These are phyloP conservation scores for Simplicillium sp. DNA, from an alignment of 2,329 filamentous ascomycete genomes.

Conservation along the genomic window DNA sequence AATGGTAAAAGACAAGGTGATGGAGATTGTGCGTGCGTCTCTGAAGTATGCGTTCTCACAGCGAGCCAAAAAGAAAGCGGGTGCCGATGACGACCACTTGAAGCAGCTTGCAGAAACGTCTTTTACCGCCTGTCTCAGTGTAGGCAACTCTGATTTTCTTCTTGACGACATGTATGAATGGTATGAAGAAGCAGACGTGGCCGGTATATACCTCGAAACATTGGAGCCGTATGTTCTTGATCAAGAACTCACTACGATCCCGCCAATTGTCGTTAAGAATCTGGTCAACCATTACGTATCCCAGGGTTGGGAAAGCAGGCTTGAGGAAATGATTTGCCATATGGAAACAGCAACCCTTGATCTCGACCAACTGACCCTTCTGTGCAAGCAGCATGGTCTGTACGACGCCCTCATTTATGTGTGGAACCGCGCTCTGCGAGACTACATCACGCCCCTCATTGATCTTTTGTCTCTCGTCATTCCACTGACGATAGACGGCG, in stretches of 20 bases:
- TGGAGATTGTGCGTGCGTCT: slow-evolving; percentile 90
- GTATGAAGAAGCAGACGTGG: slow-evolving; percentile 68
- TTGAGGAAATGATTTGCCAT: slow-evolving; percentile 92
- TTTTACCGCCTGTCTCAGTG: slow-evolving; percentile 71
- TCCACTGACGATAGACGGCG: slow-evolving; percentile 44
- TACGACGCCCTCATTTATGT: slow-evolving; percentile 96
- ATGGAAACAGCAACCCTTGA: slow-evolving; percentile 87
- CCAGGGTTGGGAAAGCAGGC: slow-evolving; percentile 62
- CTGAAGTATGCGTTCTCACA: slow-evolving; percentile 79
- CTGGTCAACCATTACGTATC: slow-evolving; percentile 74
- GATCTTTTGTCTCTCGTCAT: slow-evolving; percentile 67
- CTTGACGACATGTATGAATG: slow-evolving; percentile 87
- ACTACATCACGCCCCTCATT: slow-evolving; percentile 84
- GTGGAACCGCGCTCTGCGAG: slow-evolving; percentile 83
- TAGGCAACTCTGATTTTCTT: slow-evolving; percentile 71
- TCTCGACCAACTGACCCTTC: slow-evolving; percentile 79
- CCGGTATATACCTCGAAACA: slow-evolving; percentile 75
- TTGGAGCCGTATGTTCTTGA: slow-evolving; percentile 84
- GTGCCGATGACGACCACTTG: slow-evolving; percentile 49
- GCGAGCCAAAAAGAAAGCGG: slow-evolving; percentile 37
- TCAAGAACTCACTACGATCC: slow-evolving; percentile 62
- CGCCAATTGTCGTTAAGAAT: slow-evolving; percentile 76
- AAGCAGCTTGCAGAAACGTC: slow-evolving; percentile 73
- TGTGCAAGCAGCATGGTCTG: slow-evolving; percentile 85
- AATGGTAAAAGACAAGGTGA: slow-evolving; percentile 77